A percentile compares a stretch with the other conserved stretches of the same genome.
These are phyloP conservation scores for Termitomyces eurrhizus DNA, from an alignment of 768 basidiomycete species.

Conservation along the genomic window DNA sequence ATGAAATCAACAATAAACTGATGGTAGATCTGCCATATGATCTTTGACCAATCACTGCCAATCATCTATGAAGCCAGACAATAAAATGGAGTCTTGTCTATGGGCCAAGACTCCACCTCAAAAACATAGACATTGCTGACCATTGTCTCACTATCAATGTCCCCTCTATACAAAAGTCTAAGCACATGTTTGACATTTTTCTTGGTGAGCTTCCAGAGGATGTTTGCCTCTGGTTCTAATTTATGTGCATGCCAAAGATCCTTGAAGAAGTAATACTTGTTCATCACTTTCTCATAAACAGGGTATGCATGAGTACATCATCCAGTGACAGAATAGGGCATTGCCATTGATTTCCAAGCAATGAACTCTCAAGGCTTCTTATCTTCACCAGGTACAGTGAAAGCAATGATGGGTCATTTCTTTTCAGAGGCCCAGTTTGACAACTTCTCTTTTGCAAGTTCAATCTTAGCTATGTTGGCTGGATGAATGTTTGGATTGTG, in stretches of 20 bases:
- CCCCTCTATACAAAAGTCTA: constrained; percentile 1
- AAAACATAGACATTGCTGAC: background rate
- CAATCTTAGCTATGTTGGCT: no score
- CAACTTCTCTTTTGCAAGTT: no score
- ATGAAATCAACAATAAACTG: background rate
- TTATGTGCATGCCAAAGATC: constrained; percentile 21
- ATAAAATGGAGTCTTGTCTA: no score
- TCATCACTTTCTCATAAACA: constrained; percentile 10
- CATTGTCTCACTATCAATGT: no score
- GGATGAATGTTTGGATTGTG: no score
- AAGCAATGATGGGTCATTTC: no score
- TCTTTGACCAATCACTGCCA: background rate
- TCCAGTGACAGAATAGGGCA: constrained; percentile 11
- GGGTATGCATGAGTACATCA: constrained; percentile 16
- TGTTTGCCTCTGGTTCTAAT: constrained; percentile 15
- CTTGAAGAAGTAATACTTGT: constrained; percentile 21
- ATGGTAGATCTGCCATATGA: background rate
- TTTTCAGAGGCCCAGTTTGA: no score
- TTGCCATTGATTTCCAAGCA: constrained; percentile 13
- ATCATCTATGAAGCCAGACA: no score
- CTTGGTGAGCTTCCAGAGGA: constrained; percentile 9
- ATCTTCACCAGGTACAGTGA: no score
- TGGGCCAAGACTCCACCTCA: background rate
- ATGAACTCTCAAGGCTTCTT: constrained; percentile 3
- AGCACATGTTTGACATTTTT: constrained; percentile 18